phyloP scores from a whole-genome alignment of 495 filamentous ascomycete species.

The Penicillium egyptiacum region DNA sequence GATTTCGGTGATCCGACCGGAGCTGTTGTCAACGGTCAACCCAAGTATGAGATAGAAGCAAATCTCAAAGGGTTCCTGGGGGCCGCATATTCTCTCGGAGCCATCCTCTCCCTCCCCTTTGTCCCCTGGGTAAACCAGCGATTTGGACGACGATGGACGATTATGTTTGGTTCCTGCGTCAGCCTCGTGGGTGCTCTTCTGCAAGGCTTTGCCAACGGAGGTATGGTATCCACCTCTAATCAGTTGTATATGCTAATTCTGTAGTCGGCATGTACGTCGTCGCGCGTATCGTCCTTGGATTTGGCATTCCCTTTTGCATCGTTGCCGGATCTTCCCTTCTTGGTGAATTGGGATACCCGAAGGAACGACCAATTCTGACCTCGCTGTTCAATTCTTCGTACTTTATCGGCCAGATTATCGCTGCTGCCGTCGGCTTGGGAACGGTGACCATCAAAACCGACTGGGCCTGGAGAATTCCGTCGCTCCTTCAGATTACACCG shows the following conservation, averaged over 20 bases:
- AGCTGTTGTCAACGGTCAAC: slow-evolving; percentile 17
- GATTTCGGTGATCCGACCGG: slow-evolving; percentile 40
- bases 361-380: slow-evolving; percentile 63
- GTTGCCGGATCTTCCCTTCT: slow-evolving; percentile 63
- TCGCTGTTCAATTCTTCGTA: slow-evolving; percentile 67
- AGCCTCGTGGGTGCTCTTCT: slow-evolving; percentile 59
- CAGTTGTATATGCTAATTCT: no score
- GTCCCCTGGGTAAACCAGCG: slow-evolving; percentile 58
- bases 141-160: slow-evolving; percentile 56
- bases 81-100: slow-evolving; percentile 38
- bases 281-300: slow-evolving; percentile 63
- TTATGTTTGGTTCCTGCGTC: slow-evolving; percentile 58
- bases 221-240: no score
- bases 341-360: slow-evolving; percentile 65
- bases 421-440: slow-evolving; percentile 57
- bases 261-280: slow-evolving; percentile 72
- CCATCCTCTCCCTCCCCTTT: slow-evolving; percentile 59
- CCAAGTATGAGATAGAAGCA: slow-evolving; percentile 22
- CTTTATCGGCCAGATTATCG: slow-evolving; percentile 62
- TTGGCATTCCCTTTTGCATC: slow-evolving; percentile 65
- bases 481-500: slow-evolving; percentile 53
- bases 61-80: slow-evolving; percentile 32
- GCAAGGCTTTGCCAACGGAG: slow-evolving; percentile 44
- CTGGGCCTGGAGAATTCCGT: slow-evolving; percentile 68
- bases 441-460: slow-evolving; percentile 54